Evolutionary conservation across 176 grass and related monocot genomes (phyloP).

Genomic region (Triticum monococcum): DNA sequence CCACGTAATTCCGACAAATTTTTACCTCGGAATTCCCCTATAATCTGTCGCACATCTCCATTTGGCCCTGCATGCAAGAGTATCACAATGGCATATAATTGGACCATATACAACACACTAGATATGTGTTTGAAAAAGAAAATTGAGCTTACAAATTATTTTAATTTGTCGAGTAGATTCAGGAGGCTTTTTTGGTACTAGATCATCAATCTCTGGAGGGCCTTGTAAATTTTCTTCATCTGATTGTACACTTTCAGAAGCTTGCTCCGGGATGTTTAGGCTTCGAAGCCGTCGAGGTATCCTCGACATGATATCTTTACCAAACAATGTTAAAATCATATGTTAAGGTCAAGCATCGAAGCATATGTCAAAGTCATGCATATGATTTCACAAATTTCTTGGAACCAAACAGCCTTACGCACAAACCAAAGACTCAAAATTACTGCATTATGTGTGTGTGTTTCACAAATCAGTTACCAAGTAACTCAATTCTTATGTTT

Average conservation of each 20-base stretch:
- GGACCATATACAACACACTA: too few species aligned
- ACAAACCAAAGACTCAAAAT: too few species aligned
- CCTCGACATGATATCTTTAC: too few species aligned
- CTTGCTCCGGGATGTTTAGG: not conserved
- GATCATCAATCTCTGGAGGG: not conserved
- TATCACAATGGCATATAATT: not conserved
- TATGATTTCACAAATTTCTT: too few species aligned
- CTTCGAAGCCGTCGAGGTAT: too few species aligned
- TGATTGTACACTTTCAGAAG: not conserved
- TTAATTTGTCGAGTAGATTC: not conserved
- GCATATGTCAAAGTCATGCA: too few species aligned
- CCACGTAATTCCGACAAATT: not conserved
- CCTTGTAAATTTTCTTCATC: not conserved
- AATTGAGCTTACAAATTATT: not conserved
- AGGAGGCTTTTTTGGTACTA: not conserved
- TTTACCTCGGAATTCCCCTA: not conserved
- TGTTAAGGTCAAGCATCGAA: too few species aligned
- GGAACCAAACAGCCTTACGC: too few species aligned
- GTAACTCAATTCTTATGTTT: too few species aligned
- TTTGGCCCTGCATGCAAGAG: not conserved
- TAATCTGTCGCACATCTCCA: not conserved
- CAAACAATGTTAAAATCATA: too few species aligned
- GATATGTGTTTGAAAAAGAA: not conserved
- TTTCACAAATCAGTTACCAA: too few species aligned
- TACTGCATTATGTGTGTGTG: too few species aligned